Conservation (phyloP, 768 basidiomycete species). For the Amyloporia xantha region DNA sequence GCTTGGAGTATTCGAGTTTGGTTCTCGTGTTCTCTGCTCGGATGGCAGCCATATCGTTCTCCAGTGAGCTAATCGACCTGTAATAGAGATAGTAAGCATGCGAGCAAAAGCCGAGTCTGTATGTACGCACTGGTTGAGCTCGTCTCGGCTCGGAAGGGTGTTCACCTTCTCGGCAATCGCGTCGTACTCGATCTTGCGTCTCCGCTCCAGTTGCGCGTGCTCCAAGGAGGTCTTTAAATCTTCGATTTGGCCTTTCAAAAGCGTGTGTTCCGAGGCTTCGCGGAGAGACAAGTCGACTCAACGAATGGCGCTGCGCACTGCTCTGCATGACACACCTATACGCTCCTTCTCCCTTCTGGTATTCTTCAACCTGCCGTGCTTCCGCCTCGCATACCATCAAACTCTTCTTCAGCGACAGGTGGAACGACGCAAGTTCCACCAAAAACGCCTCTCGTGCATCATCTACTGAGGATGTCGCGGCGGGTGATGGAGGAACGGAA, state of each 20-base stretch:
- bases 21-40: slow-evolving; percentile 65
- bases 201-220: slow-evolving; percentile 69
- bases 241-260: slow-evolving; percentile 62
- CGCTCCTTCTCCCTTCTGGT: slow-evolving; percentile 62
- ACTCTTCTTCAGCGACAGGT: slow-evolving; percentile 69
- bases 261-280: slow-evolving; percentile 65
- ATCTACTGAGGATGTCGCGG: slow-evolving; percentile 34
- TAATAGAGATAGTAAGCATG: not conserved
- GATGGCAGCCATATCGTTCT: slow-evolving; percentile 76
- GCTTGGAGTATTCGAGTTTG: slow-evolving; percentile 60
- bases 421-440: slow-evolving; percentile 71
- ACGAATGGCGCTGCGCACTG: slow-evolving; percentile 2
- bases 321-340: slow-evolving; percentile 50
- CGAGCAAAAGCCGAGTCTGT: slow-evolving; percentile 2
- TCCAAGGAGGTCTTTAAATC: slow-evolving; percentile 72
- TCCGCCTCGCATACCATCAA: slow-evolving; percentile 83
- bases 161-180: slow-evolving; percentile 78
- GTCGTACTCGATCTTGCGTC: slow-evolving; percentile 84
- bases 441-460: slow-evolving; percentile 78
- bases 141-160: slow-evolving; percentile 66
- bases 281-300: slow-evolving; percentile 6
- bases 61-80: slow-evolving; percentile 63
- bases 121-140: slow-evolving; percentile 67
- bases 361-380: slow-evolving; percentile 78
- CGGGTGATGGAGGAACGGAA: slow-evolving; percentile 22